Percentiles rank a stretch among this genome's conserved stretches.
These are phyloP conservation scores for Scalesia atractyloides DNA, from an alignment of 129 eudicot genomes.

Conservation along the genomic window DNA sequence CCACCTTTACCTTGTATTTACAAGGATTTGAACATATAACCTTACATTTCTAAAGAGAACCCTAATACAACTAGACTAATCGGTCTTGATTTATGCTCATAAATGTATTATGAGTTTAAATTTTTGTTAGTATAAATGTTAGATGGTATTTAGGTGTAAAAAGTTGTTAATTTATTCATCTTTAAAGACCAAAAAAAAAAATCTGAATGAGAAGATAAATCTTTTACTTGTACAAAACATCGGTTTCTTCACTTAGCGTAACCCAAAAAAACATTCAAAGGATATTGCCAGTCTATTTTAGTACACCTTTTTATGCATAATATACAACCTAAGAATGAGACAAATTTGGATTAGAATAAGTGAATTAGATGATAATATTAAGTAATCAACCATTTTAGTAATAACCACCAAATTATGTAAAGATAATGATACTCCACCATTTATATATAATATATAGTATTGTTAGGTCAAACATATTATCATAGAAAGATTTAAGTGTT, in stretches of 20 bases:
- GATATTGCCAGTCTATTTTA: background rate
- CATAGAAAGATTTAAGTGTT: too few relatives aligned
- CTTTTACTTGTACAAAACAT: too few relatives aligned
- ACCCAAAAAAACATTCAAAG: background rate
- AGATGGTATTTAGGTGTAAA: too few relatives aligned
- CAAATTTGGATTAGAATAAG: slow-evolving; percentile 18
- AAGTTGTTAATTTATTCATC: too few relatives aligned
- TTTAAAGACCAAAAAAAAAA: background rate
- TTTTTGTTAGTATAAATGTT: too few relatives aligned
- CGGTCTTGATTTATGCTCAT: too few relatives aligned
- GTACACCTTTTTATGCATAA: background rate
- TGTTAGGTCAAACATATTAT: too few relatives aligned
- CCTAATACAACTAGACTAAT: too few relatives aligned
- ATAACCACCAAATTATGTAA: slow-evolving; percentile 20
- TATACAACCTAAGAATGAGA: slow-evolving; percentile 3
- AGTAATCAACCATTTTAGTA: slow-evolving; percentile 20
- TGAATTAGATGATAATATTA: slow-evolving; percentile 24
- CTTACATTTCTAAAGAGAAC: too few relatives aligned
- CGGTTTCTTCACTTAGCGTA: background rate
- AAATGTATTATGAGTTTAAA: too few relatives aligned
- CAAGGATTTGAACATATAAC: too few relatives aligned
- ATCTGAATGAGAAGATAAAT: background rate
- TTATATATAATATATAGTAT: slow-evolving; percentile 1
- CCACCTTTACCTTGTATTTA: too few relatives aligned
- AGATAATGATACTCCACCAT: slow-evolving; percentile 26